A percentile compares a stretch with the other conserved stretches of the same genome.
Conservation (phyloP, 306 rosid genomes). For the Senna siamea region DNA sequence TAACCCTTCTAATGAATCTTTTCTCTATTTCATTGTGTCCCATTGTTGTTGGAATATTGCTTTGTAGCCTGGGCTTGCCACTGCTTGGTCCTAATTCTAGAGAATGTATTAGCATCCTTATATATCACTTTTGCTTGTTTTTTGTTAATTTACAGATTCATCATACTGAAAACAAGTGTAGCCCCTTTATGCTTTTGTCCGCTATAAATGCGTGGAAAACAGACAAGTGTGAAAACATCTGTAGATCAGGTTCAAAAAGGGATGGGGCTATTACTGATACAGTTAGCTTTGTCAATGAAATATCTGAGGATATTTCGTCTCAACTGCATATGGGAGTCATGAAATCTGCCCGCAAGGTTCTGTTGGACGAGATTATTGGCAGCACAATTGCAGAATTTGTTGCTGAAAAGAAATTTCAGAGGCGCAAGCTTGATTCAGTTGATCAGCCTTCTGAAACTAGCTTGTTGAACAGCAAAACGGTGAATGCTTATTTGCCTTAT, state of each 20-base stretch:
- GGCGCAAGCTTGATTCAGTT: conserved; percentile 54
- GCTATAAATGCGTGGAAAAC: conserved; percentile 63
- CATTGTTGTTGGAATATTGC: conserved; percentile 13
- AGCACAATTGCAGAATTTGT: conserved; percentile 71
- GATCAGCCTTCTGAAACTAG: conserved; percentile 46
- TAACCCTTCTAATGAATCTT: neutral
- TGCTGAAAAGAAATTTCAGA: conserved; percentile 56
- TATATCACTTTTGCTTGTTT: conserved; percentile 27
- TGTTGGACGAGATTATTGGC: conserved; percentile 88
- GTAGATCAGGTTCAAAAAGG: conserved; percentile 48
- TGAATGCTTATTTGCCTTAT: conserved; percentile 41
- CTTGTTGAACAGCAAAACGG: conserved; percentile 50
- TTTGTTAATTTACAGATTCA: conserved; percentile 63
- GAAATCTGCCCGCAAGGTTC: conserved; percentile 86
- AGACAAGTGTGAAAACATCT: conserved; percentile 47
- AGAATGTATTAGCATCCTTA: conserved; percentile 5
- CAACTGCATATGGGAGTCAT: conserved; percentile 73
- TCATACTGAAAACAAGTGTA: conserved; percentile 62
- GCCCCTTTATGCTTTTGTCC: conserved; percentile 58
- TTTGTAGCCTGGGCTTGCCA: conserved; percentile 25
- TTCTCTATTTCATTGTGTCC: neutral
- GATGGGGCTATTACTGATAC: conserved; percentile 47
- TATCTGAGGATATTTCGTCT: conserved; percentile 77
- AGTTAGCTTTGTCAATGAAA: conserved; percentile 56
- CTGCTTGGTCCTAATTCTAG: neutral